Evolutionary conservation across 2,329 filamentous ascomycete species (phyloP), one percentile per base, ranked within the genome.

Genomic region (Calonectria ilicicola): DNA sequence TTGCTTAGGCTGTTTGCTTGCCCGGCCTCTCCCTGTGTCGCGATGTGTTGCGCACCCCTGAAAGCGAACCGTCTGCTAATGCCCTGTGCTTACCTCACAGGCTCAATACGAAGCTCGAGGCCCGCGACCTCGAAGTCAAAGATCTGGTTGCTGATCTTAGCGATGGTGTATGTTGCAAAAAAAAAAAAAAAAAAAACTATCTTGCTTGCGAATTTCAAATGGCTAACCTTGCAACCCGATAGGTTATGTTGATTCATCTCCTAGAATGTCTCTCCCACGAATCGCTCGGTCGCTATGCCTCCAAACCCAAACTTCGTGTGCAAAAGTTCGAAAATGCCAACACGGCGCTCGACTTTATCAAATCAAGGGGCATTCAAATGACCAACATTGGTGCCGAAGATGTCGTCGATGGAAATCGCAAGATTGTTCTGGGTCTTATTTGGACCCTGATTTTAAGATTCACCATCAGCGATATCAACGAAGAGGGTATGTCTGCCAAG

Each of bases 241-340:
- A 97, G 95, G 94, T 98, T 77, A 92, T 97, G 79, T 93, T 99
- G 77, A 98, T 99, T 82, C 97, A 99, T 85, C 92, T 99, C 63
- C 94, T 99, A 81, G 97, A 99, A 88, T 97, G 97, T 83, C 93
- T 99, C 66, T 97, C 96, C 74, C 93, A 93, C 82, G 97, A 98
- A 85, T 98, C 96, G 9, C 93, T 99, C 73, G 97, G 97, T 77
- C 94, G 96, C 83, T 99, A 99, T 90, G 97, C 97, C 75, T 94
- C 96, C 67, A 97, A 96, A 81, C 97, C 97, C 46, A 98, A 98
- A 86, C 89, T 99, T 78, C 95, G 97, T 70, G 97, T 99, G 65
- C 97, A 99, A 86, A 93, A 92, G 79, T 99, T 98, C 85, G 97
- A 99, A 84, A 99, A 99, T 90, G 96, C 97, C 84, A 98, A 98